A percentile compares a stretch with the other conserved stretches of the same genome.
Conservation (phyloP, 192 early-diverging fungal genomes). For the Rhizophlyctis rosea region DNA sequence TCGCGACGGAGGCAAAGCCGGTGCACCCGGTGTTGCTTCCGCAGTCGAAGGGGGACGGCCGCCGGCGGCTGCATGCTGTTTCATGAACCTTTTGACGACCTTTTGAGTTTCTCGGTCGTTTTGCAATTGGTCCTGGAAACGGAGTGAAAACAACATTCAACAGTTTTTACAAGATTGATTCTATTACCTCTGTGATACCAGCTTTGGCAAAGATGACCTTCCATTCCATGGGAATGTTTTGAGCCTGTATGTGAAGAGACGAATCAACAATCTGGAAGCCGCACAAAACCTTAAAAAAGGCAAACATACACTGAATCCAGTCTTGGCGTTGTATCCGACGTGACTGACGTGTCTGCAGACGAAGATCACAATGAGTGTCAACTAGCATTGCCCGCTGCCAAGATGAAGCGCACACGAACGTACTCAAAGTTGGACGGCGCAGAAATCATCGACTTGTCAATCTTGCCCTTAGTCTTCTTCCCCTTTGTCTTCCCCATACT, state of each 20-base stretch:
- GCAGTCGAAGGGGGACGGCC: slow-evolving; percentile 1
- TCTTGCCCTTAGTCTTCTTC: slow-evolving; percentile 34
- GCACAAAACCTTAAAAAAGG: not conserved
- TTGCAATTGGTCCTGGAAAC: slow-evolving; percentile 35
- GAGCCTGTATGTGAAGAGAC: slow-evolving; percentile 29
- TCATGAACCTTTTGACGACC: slow-evolving; percentile 50
- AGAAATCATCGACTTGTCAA: slow-evolving; percentile 48
- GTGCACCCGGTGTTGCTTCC: slow-evolving; percentile 1
- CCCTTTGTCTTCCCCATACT: slow-evolving; percentile 16
- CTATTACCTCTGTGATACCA: slow-evolving; percentile 49
- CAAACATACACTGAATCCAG: slow-evolving; percentile 42
- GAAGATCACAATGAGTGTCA: not conserved
- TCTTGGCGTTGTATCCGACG: slow-evolving; percentile 48
- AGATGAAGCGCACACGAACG: no score
- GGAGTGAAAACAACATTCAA: not conserved
- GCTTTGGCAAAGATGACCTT: slow-evolving; percentile 53
- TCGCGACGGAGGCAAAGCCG: slow-evolving; percentile 12
- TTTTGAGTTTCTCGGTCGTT: slow-evolving; percentile 46
- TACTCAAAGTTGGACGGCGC: slow-evolving; percentile 47
- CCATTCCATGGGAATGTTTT: slow-evolving; percentile 56
- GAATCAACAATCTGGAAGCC: no score
- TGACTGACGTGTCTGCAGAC: slow-evolving; percentile 42
- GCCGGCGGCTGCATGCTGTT: slow-evolving; percentile 32
- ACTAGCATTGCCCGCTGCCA: not conserved
- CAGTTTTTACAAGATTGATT: slow-evolving; percentile 17